Evolutionary conservation across 192 early-diverging fungal genomes (phyloP), one percentile per base, ranked within the genome.

Genomic region (Linnemannia exigua): DNA sequence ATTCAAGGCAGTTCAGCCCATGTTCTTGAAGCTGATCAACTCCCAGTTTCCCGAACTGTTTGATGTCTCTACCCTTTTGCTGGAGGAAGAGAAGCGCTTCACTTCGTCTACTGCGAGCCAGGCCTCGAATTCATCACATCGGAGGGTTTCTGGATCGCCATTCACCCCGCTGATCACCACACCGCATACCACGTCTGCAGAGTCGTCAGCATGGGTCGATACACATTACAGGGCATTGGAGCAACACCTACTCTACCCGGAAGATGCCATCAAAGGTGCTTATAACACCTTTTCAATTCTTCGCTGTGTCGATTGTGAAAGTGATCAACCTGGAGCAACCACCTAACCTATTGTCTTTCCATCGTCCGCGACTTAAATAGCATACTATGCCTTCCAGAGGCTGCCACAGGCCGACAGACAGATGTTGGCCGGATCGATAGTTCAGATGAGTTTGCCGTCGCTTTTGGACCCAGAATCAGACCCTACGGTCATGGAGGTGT

Each of bases 11-110:
- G 74, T 86, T 0, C 84, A 86, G 44, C 84, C 84, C 50, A 80
- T 86, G 79, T 86, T 86, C 19, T 50, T 86, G 47, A 86, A 86
- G 19, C 75, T 86, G 12, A 66, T 86, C 71, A 86, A 86, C 38
- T 48, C 84, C 33, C 84, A 86, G 66, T 86, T 86, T 44, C 84
- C 84, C 52, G 84, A 86, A 66, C 58, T 86, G 0, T 86, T 86
- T 74, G 84, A 86, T 69, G 84, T 86, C 25, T 77, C 84, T 35
- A 86, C 84, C 12, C 68, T 86, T 19, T 66, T 86, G 15, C 58
- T 86, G 54, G 84, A 86, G 38, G 84, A 86, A 68, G 79, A 75
- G 11, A 35, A 63, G 25, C 22, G 28, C 25, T 31, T 63, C 28
- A 28, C 58, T 9, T 63, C 58, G 2, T 63, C 58, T n/a, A 11